These are phyloP conservation scores for Agarophyton chilense DNA, from an alignment of 23 red algal species.

Conservation along the genomic window DNA sequence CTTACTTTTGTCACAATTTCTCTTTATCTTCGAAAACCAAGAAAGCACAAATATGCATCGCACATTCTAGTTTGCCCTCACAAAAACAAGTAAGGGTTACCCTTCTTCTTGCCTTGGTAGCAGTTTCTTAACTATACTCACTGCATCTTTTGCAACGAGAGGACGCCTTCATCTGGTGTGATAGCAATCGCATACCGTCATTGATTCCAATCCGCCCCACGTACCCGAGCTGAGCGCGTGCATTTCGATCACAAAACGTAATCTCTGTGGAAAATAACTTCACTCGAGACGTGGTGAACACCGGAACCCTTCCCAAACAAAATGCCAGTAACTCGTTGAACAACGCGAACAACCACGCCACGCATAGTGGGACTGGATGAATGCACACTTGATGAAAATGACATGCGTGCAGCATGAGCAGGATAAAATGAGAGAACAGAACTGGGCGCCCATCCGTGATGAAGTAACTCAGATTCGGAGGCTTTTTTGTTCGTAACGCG, in stretches of 20 bases:
- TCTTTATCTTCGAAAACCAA: background rate
- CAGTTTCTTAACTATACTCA: background rate
- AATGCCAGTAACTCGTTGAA: conserved; percentile 30
- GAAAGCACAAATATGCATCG: conserved; percentile 6
- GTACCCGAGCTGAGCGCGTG: conserved; percentile 37
- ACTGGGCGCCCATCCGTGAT: conserved; percentile 53
- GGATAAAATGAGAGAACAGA: conserved; percentile 17
- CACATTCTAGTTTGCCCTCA: background rate
- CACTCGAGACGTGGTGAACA: conserved; percentile 23
- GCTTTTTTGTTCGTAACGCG: conserved; percentile 25
- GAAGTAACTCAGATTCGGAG: conserved; percentile 21
- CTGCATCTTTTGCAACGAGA: conserved; percentile 1
- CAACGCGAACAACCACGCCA: conserved; percentile 33
- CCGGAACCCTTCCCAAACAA: conserved; percentile 6
- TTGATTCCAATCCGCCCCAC: background rate
- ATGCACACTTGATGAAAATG: background rate
- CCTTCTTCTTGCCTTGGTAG: background rate
- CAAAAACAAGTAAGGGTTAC: no score
- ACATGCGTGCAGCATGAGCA: conserved; percentile 13
- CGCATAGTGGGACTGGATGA: conserved; percentile 22
- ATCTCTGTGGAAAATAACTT: conserved; percentile 20
- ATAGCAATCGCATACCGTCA: conserved; percentile 17
- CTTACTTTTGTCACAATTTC: background rate
- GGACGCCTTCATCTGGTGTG: background rate
- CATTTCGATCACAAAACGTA: conserved; percentile 34